Evolutionary conservation across 768 basidiomycete genomes (phyloP).

Genomic region (Leccinum sublutescens): DNA sequence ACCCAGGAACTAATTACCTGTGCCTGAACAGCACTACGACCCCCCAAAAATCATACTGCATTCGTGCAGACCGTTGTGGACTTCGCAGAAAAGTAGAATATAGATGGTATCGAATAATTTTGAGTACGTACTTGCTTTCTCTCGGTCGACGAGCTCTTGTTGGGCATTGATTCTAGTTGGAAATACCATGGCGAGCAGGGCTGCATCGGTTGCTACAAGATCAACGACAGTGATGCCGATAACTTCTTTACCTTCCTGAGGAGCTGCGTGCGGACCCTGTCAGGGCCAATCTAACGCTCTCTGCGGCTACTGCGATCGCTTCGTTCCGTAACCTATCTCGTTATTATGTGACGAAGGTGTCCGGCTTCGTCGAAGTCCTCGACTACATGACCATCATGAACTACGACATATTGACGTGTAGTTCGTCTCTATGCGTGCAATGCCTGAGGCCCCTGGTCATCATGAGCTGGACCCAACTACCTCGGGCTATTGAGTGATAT

Average conservation of each 20-base stretch:
- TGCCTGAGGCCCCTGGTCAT: constrained; percentile 44
- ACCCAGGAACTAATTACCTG: neutral
- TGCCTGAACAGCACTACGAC: constrained; percentile 31
- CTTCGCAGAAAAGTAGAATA: constrained; percentile 46
- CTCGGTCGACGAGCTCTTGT: neutral
- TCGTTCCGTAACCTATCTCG: constrained; percentile 66
- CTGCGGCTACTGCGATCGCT: constrained; percentile 60
- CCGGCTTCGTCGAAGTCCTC: constrained; percentile 66
- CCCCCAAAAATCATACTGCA: constrained; percentile 7
- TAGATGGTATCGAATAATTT: constrained; percentile 51
- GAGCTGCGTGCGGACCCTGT: constrained; percentile 57
- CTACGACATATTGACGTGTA: constrained; percentile 45
- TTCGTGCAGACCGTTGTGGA: constrained; percentile 1
- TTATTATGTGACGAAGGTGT: constrained; percentile 50
- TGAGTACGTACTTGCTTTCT: constrained; percentile 18
- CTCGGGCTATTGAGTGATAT: neutral
- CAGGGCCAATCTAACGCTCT: constrained; percentile 56
- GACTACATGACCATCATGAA: constrained; percentile 66
- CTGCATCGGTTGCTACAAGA: constrained; percentile 60
- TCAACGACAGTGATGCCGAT: constrained; percentile 54
- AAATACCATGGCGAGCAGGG: constrained; percentile 75
- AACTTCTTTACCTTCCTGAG: constrained; percentile 79
- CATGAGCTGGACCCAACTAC: neutral
- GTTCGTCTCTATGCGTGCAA: neutral
- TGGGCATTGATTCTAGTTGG: constrained; percentile 53